Conservation (phyloP, 2,329 filamentous ascomycete species). For the Lachnellula arida region DNA sequence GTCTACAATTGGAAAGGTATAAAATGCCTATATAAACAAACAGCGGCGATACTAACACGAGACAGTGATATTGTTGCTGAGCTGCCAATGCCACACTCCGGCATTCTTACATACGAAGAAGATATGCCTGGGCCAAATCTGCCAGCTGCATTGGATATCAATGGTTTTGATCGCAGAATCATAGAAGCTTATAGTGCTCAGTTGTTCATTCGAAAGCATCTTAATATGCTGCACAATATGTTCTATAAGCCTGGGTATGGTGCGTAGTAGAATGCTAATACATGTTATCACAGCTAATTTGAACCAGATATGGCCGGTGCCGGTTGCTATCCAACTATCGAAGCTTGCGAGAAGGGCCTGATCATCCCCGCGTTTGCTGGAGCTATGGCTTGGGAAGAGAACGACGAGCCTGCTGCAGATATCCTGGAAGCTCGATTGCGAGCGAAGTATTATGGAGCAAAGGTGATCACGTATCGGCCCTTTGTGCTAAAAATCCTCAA, state of each 20-base stretch:
- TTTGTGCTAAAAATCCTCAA: constrained; percentile 57
- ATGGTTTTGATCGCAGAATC: constrained; percentile 44
- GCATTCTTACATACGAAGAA: constrained; percentile 56
- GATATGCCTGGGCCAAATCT: constrained; percentile 64
- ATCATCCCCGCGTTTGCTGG: constrained; percentile 42
- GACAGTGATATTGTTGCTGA: constrained; percentile 85
- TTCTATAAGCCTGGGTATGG: constrained; percentile 29
- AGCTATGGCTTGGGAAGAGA: constrained; percentile 47
- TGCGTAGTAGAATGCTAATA: neutral
- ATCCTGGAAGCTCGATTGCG: constrained; percentile 80
- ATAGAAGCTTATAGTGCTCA: constrained; percentile 59
- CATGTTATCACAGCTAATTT: neutral
- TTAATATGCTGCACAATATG: constrained; percentile 56
- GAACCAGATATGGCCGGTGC: neutral
- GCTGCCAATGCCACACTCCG: constrained; percentile 59
- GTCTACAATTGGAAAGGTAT: constrained; percentile 84
- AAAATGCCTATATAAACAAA: constrained; percentile 6
- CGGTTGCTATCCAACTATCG: constrained; percentile 41
- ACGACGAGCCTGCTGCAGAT: constrained; percentile 65
- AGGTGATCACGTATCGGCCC: constrained; percentile 83
- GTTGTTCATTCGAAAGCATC: constrained; percentile 57
- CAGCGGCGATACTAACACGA: constrained; percentile 11
- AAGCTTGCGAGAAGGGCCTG: constrained; percentile 42
- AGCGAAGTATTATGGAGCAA: constrained; percentile 91
- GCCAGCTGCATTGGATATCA: constrained; percentile 38